Conservation (phyloP, 805 yeast species). For the Monosporozyma yasuniensis region DNA sequence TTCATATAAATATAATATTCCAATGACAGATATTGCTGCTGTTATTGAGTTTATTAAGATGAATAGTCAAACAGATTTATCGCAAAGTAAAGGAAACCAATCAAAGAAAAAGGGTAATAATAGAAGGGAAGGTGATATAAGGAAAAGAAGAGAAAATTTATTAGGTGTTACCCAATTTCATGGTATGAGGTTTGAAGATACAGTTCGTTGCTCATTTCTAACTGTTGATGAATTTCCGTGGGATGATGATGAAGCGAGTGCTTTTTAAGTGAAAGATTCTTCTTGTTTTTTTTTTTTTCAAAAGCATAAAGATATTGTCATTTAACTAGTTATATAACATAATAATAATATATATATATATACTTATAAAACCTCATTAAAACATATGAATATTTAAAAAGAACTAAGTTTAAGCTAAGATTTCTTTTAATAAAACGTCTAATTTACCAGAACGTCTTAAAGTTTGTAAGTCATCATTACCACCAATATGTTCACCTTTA, state of each 20-base stretch:
- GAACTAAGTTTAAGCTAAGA: background rate
- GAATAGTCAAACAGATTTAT: background rate
- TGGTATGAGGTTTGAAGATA: background rate
- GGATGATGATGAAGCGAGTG: background rate
- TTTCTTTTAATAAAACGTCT: conserved; percentile 29
- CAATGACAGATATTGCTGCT: background rate
- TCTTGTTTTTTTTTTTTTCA: too few relatives aligned
- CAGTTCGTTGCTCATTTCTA: background rate
- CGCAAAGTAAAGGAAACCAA: background rate
- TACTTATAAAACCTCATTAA: too few relatives aligned
- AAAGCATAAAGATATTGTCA: too few relatives aligned
- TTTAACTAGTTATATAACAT: too few relatives aligned
- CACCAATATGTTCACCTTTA: conserved; percentile 89
- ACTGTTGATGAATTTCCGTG: background rate
- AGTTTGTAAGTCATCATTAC: conserved; percentile 80
- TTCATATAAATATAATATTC: background rate
- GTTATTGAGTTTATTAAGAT: background rate
- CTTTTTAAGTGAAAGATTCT: background rate
- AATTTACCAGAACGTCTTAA: conserved; percentile 56
- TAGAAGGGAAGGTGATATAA: background rate
- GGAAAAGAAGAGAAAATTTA: background rate
- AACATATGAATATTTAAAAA: too few relatives aligned
- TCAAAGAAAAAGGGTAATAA: background rate
- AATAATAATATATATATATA: too few relatives aligned
- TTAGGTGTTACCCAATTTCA: background rate